Evolutionary conservation across 345 rosid species (phyloP), one percentile per base, ranked within the genome.

Genomic region (Salix caprea): DNA sequence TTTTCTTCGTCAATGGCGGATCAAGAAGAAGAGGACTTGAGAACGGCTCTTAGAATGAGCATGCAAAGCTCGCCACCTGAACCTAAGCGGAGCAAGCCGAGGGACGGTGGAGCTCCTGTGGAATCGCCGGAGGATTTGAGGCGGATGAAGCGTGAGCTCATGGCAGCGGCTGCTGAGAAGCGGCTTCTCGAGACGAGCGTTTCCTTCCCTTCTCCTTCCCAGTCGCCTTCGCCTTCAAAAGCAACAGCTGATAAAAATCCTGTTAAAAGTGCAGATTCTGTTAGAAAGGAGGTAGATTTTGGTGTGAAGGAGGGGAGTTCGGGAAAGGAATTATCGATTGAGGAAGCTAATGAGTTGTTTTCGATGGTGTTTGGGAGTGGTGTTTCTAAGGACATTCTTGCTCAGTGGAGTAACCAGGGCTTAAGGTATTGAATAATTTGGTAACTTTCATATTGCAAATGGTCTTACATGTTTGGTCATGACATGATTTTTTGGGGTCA

Each of bases 121-220:
- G 83, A 71, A 32, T 88, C 96, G 36, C 90, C 91, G 15, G 94
- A 89, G 81, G 93, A 92, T 6, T 80, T 84, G 80, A 85, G 95
- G 50, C 73, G 90, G 72, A 76, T 77, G 84, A 97, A 92, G 88
- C 83, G 99, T 16, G 99, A 94, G 82, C 87, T 94, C 66, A 91
- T 91, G 99, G 98, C 99, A 19, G 91, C 99, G 3, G 99, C 99
- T 2, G 99, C 99, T 4, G 97, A 95, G 92, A 95, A 95, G 84
- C 84, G 99, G 77, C 85, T 93, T 87, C 70, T 78, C 69, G 86
- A 79, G 16, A 74, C 88, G 16, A 88, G 78, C 74, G 65, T 44
- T 40, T 79, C 58, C 50, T n/a, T 26, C 15, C 64, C 64, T 23
- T 58, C 64, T 58, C 28, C 64, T 10, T 58, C 64, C 64, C 23